Base-by-base conservation (phyloP, 768 basidiomycete species). In the Suillus tomentosus region DNA sequence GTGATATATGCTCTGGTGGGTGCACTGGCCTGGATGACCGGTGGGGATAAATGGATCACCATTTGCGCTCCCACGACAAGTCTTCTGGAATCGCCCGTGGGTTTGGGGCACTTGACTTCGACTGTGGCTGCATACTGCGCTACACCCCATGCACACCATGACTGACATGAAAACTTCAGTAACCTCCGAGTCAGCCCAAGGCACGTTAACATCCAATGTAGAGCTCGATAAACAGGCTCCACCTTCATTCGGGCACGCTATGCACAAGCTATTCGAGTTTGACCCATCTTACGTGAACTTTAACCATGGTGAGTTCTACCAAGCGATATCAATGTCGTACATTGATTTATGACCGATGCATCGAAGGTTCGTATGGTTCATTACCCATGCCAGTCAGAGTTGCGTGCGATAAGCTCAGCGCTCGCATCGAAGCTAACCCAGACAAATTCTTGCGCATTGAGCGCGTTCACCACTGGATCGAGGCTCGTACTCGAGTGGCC, bases 301-400 rank as follows among this genome's bases (percentile, higher is more conserved):
- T 55, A 90, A 91, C 69, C 79, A 86, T 60, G 89, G 90, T 87
- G 60, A 37, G 78, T 48, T 19, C 39, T 40, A 42, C 5, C 24
- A 24, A 15, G 24, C 11, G 24, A 40, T 7, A 27, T 58, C 14
- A 5, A 34, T 31, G 31, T 54, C 5, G 31, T 31, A 54, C 53
- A 34, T 34, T 34, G 31, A 1, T 54, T 19, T 4, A 53, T 17
- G 9, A 4, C 22, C 17, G 9, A 39, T 24, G 22, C 15, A 34
- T 43, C 27, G n/a, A 62, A 89, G 88, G 87, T 15, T 84, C 87
- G 0, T 88, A 82, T 67, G 88, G 88, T 3, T 82, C 84, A 1
- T 72, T 85, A 1, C 85, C 88, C 0, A 75, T 75, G 10, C 82
- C 85, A 2, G 88, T 89, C 22, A 77, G 78, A 9, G 73, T 77